Evolutionary conservation across 345 rosid genomes (phyloP), one percentile per base, ranked within the genome.

Genomic region (Tarenaya hassleriana): DNA sequence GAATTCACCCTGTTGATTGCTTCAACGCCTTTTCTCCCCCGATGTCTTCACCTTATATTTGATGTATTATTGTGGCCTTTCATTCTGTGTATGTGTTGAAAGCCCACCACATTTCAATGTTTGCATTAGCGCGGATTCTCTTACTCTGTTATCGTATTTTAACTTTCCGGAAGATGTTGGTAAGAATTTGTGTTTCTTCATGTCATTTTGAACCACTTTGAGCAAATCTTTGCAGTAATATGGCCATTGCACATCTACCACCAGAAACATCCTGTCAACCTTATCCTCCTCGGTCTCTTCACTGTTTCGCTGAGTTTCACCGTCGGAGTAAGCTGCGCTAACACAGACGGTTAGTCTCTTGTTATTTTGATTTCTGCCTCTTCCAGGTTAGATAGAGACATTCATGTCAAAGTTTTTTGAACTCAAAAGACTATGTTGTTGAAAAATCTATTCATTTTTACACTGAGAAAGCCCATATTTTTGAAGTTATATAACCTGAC

Each of bases 201-300:
- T 40, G 34, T 39, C 4, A 32, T 18, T 52, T 14, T n/a, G n/a
- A 41, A 69, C 10, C 14, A 16, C 7, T 15, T 34, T 1, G 44
- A 20, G 38, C 15, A 48, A 16, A 7, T 41, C 10, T 10, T 11
- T 83, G 88, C 85, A 92, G 98, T 88, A 61, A 64, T 88, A 59
- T 84, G 96, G 95, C 96, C 96, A 1, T 57, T 92, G 44, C 94
- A 92, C 40, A 57, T 85, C 17, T 92, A 92, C 67, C 96, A 85
- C 73, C 96, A 88, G 75, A 88, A 81, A 66, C 95, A 92, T 67
- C 96, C 98, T 0, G 58, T 87, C 62, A 92, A 92, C 72, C 70
- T 92, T 62, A 69, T 92, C 60, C 50, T 92, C 61, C 86, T 87
- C 4, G 95, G 84, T 15, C 88, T 87, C 47, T 92, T 92, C 74